Evolutionary conservation across 805 yeast species (phyloP), one percentile per base, ranked within the genome.

Genomic region (Candida ulmi): DNA sequence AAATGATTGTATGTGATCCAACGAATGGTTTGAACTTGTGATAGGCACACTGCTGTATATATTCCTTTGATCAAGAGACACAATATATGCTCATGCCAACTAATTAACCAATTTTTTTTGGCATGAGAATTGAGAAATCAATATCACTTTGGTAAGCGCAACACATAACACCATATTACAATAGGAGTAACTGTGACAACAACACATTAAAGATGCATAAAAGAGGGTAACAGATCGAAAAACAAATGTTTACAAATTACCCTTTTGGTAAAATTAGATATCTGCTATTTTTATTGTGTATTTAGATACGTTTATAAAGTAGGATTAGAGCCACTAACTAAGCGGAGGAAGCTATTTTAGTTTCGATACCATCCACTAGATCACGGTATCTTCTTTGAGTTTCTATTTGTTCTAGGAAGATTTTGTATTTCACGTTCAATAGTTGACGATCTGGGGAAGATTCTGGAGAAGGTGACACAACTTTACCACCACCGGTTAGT

Each of bases 371-470:
- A 48, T 80, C 85, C 34, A 91, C 88, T 66, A 76, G 57, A 18
- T 66, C 61, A 59, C 98, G 75, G 64, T 87, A 91, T 52, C 71
- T 76, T 53, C 74, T 81, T 63, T 93, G 98, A 23, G 83, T 74
- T 50, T 69, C 76, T 33, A 95, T 88, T 76, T 87, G 93, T 55
- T 91, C 96, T 40, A 87, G 67, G 72, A 88, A 88, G 33, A 91
- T 76, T 62, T 78, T 74, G 69, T 88, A 93, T 64, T 93, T 93
- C 30, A 82, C 83, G 43, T 74, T 66, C 58, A 93, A 71, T 44
- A 93, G 69, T 50, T 70, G 68, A 52, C 88, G 71, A 61, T 87
- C 95, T 0, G 85, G 78, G 42, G 76, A 74, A 33, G 63, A 62
- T 15, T 56, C 63, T 4, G 74, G 60, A 18, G 77, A 63, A 4